These are phyloP conservation scores for Tothia fuscella DNA, from an alignment of 2,329 filamentous ascomycete genomes.

Conservation along the genomic window DNA sequence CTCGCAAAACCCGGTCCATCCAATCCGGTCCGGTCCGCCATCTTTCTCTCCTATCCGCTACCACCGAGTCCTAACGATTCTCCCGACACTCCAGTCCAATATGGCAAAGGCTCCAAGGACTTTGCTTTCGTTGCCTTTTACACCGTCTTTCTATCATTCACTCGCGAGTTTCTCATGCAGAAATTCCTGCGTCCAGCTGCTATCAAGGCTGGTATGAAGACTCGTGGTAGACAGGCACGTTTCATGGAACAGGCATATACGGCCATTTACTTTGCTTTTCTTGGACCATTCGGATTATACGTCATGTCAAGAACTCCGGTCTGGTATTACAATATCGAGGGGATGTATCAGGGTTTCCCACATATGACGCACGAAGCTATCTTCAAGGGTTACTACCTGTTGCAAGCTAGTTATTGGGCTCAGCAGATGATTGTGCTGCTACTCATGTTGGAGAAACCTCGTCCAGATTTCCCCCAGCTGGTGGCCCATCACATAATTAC, in stretches of 20 bases:
- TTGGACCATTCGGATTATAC: constrained; percentile 74
- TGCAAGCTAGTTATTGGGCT: constrained; percentile 90
- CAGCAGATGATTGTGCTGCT: constrained; percentile 85
- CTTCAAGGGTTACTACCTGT: constrained; percentile 94
- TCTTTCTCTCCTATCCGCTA: constrained; percentile 82
- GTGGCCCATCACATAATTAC: constrained; percentile 88
- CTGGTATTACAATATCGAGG: constrained; percentile 88
- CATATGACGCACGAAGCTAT: constrained; percentile 66
- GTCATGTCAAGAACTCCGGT: constrained; percentile 86
- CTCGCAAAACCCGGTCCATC: constrained; percentile 61
- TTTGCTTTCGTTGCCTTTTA: constrained; percentile 84
- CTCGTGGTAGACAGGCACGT: constrained; percentile 66
- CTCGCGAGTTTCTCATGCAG: constrained; percentile 93
- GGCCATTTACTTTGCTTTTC: constrained; percentile 73
- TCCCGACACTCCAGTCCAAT: constrained; percentile 44
- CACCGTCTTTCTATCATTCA: constrained; percentile 79
- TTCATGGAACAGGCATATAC: constrained; percentile 98
- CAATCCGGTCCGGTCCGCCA: constrained; percentile 68
- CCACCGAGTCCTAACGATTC: constrained; percentile 37
- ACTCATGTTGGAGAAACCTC: constrained; percentile 78
- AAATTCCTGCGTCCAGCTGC: constrained; percentile 70
- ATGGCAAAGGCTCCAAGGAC: constrained; percentile 82
- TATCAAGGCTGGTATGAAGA: constrained; percentile 53
- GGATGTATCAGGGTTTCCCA: constrained; percentile 83
- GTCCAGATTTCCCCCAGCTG: constrained; percentile 91